phyloP scores from a whole-genome alignment of 176 grass and related monocot genomes.

The Typha latifolia region DNA sequence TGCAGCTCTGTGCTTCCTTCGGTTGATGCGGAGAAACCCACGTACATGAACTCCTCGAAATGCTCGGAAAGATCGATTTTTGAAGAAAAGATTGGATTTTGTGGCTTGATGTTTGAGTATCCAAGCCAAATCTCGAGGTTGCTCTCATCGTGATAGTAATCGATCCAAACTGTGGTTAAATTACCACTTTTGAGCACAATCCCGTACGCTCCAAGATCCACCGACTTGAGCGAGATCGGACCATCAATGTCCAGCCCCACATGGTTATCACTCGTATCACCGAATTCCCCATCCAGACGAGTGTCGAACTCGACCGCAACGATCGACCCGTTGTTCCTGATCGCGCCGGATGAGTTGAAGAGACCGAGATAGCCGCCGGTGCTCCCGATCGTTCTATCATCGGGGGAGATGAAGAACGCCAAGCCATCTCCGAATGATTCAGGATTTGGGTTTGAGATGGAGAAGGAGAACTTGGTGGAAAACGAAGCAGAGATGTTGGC shows the following conservation, averaged over 20 bases:
- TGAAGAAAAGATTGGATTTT: slow-evolving; percentile 31
- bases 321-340: slow-evolving; percentile 25
- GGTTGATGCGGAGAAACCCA: slow-evolving; percentile 78
- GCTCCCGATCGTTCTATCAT: slow-evolving; percentile 41
- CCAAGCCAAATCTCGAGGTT: slow-evolving; percentile 45
- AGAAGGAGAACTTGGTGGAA: slow-evolving; percentile 73
- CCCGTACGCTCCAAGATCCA: slow-evolving; percentile 32
- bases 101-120: slow-evolving; percentile 32
- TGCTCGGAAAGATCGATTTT: slow-evolving; percentile 38
- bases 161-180: slow-evolving; percentile 61
- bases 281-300: slow-evolving; percentile 43
- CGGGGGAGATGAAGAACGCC: slow-evolving; percentile 69
- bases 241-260: slow-evolving; percentile 57
- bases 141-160: slow-evolving; percentile 34
- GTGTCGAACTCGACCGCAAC: slow-evolving; percentile 71
- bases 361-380: slow-evolving; percentile 75
- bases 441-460: slow-evolving; percentile 38
- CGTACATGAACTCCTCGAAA: slow-evolving; percentile 55
- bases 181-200: slow-evolving; percentile 60
- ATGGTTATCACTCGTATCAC: slow-evolving; percentile 57
- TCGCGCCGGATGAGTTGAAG: slow-evolving; percentile 36
- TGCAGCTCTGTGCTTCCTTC: slow-evolving; percentile 70
- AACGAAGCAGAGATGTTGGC: slow-evolving; percentile 36
- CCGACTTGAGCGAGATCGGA: slow-evolving; percentile 29
- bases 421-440: slow-evolving; percentile 56